Percentiles rank a stretch among this genome's conserved stretches.
Evolutionary conservation across 768 basidiomycete genomes (phyloP).

Genomic region (Strobilomyces confusus): DNA sequence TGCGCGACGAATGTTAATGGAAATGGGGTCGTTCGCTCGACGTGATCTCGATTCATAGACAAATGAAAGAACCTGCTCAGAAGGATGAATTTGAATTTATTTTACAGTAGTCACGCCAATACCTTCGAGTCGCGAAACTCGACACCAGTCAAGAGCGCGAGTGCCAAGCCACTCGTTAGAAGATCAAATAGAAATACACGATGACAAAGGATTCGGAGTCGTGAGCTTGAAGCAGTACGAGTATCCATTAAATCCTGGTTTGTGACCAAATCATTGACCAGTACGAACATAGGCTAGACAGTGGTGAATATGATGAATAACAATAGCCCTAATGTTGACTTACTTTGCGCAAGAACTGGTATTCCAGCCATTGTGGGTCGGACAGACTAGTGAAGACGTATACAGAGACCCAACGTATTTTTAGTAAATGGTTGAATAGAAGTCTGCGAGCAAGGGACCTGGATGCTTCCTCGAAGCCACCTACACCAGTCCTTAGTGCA

Average conservation of each 20-base stretch:
- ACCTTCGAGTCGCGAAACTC: constrained; percentile 67
- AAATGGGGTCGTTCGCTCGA: constrained; percentile 12
- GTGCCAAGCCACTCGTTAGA: constrained; percentile 45
- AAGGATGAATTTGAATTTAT: neutral
- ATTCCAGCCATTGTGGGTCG: constrained; percentile 49
- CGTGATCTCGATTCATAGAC: constrained; percentile 43
- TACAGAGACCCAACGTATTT: constrained; percentile 38
- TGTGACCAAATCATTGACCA: constrained; percentile 52
- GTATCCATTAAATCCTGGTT: constrained; percentile 6
- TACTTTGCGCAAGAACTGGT: constrained; percentile 41
- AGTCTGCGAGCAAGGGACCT: constrained; percentile 49
- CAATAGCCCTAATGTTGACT: neutral
- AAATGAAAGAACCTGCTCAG: constrained; percentile 53
- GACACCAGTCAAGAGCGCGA: constrained; percentile 48
- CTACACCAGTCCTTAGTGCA: constrained; percentile 36
- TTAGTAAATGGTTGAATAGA: constrained; percentile 46
- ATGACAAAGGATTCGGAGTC: constrained; percentile 48
- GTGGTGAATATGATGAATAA: constrained; percentile 8
- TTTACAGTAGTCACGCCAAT: neutral
- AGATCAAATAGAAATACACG: constrained; percentile 48
- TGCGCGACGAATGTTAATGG: constrained; percentile 5
- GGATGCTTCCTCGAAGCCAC: constrained; percentile 39
- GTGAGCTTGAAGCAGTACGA: constrained; percentile 22
- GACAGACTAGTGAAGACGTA: constrained; percentile 42
- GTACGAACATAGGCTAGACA: constrained; percentile 61